Percentiles rank a stretch among this genome's conserved stretches.
phyloP scores from a whole-genome alignment of 257 asterid genomes.

The Jasminum sambac region DNA sequence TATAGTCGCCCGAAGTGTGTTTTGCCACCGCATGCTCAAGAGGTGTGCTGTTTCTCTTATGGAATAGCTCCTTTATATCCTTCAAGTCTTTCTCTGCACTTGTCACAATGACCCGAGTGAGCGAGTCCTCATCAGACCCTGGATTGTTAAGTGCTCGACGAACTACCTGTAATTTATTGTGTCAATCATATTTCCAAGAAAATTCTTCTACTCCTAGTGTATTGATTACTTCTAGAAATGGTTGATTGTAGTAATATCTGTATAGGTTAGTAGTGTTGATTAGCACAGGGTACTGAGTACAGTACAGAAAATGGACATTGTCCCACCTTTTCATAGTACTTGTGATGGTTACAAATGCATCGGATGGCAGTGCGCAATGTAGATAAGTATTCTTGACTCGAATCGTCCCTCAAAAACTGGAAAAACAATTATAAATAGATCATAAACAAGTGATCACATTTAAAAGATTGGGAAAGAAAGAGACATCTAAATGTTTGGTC shows the following conservation, averaged over 20 bases:
- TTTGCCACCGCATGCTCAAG: slow-evolving; percentile 63
- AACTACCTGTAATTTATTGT: slow-evolving; percentile 33
- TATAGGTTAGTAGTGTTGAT: no score
- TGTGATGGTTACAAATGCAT: slow-evolving; percentile 53
- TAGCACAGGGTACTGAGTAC: no score
- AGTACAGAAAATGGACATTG: neutral
- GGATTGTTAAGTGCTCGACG: slow-evolving; percentile 48
- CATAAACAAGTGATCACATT: neutral
- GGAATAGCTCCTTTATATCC: slow-evolving; percentile 49
- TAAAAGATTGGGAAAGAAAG: neutral
- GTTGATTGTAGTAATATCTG: no score
- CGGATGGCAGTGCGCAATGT: slow-evolving; percentile 54
- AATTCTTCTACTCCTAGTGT: no score
- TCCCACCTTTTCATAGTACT: slow-evolving; percentile 74
- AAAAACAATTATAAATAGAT: neutral
- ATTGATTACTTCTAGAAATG: no score
- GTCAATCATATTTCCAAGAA: neutral
- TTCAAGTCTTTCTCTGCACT: slow-evolving; percentile 72
- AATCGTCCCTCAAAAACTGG: slow-evolving; percentile 59
- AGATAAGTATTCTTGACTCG: slow-evolving; percentile 33
- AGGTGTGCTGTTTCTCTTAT: slow-evolving; percentile 62
- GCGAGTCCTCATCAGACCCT: slow-evolving; percentile 61
- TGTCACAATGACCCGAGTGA: slow-evolving; percentile 62
- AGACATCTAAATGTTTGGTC: neutral
- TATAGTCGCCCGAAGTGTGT: slow-evolving; percentile 72